Base-by-base conservation (phyloP, 805 yeast genomes). In the Tanozyma kutaoensis region DNA sequence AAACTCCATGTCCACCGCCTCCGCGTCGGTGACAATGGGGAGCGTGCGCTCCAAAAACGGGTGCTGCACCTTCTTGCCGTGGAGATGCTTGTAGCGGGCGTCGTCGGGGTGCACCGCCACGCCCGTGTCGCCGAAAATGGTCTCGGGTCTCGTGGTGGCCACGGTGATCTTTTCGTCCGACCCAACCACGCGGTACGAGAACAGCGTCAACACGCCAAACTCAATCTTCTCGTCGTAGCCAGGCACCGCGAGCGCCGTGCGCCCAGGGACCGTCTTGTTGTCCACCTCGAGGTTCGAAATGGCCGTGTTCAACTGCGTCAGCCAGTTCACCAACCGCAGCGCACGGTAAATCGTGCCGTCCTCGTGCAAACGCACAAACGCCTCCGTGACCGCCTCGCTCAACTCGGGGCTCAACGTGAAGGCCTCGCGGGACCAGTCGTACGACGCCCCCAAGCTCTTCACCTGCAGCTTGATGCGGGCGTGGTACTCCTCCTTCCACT, bases 61-160 rank as follows among this genome's bases (percentile, higher is more conserved):
- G 58, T 91, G 97, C 40, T 72, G 54, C 34, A 80, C 91, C 50
- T 62, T 82, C 55, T 86, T 84, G 35, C 98, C 98, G 50, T 91
- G 98, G 48, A 91, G 66, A 52, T 91, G 98, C 40, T 58, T 78
- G 66, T 91, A 91, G 56, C 98, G 75, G 24, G 74, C 61, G 58
- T 91, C 98, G 24, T 86, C 72, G 32, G 98, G 98, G 55, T 91
- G 98, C 29, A 91, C 94, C 23, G 98, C 98, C 42, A 91, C 79
- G 50, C 78, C 98, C 30, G 96, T 85, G 58, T 91, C 98, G 66
- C 98, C 98, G 46, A 91, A 88, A 40, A 91, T 58, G 33, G 98
- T 91, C 62, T 91, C 98, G 23, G 98, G 98, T 72, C 98, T 88
- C 22, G 98, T 91, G 27, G 98, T 91, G 20, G 98, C 98, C 38